Conservation (phyloP, 441 rosid species). For the Pelargonium myrrhifolium region DNA sequence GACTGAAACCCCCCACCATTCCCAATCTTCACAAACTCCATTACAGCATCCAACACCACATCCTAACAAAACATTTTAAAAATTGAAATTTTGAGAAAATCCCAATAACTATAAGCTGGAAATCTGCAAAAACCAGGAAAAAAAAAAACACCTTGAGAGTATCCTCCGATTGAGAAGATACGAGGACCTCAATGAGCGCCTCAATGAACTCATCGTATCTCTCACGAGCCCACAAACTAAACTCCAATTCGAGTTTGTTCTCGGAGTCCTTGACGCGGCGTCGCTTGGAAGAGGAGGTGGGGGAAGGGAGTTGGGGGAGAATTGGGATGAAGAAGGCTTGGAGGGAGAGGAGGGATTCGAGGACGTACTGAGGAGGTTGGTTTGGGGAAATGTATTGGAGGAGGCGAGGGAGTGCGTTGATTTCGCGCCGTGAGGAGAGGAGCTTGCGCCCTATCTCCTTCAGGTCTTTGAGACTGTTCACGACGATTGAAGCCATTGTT, state of each 20-base stretch:
- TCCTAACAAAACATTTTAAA: slow-evolving; percentile 37
- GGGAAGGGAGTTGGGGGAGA: slow-evolving; percentile 68
- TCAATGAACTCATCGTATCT: slow-evolving; percentile 64
- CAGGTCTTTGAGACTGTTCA: neutral
- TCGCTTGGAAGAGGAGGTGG: slow-evolving; percentile 28
- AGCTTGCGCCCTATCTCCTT: neutral
- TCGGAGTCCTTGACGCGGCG: slow-evolving; percentile 19
- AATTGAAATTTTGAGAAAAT: neutral
- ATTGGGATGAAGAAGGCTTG: slow-evolving; percentile 82
- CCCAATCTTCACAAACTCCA: slow-evolving; percentile 76
- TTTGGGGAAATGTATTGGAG: slow-evolving; percentile 51
- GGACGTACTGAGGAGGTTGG: slow-evolving; percentile 48
- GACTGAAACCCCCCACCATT: slow-evolving; percentile 68
- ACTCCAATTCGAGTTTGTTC: slow-evolving; percentile 47
- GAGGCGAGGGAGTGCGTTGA: slow-evolving; percentile 47
- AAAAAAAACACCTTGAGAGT: slow-evolving; percentile 43
- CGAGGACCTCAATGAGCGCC: slow-evolving; percentile 40
- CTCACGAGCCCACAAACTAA: slow-evolving; percentile 70
- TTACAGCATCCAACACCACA: slow-evolving; percentile 62
- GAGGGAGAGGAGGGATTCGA: slow-evolving; percentile 80
- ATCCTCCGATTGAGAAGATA: slow-evolving; percentile 45
- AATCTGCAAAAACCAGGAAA: neutral
- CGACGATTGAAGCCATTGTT: neutral
- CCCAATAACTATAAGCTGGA: neutral
- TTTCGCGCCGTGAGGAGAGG: neutral